A percentile compares a stretch with the other conserved stretches of the same genome.
Conservation (phyloP, 208 protist genomes). For the Dictyostelium gargantuum region DNA sequence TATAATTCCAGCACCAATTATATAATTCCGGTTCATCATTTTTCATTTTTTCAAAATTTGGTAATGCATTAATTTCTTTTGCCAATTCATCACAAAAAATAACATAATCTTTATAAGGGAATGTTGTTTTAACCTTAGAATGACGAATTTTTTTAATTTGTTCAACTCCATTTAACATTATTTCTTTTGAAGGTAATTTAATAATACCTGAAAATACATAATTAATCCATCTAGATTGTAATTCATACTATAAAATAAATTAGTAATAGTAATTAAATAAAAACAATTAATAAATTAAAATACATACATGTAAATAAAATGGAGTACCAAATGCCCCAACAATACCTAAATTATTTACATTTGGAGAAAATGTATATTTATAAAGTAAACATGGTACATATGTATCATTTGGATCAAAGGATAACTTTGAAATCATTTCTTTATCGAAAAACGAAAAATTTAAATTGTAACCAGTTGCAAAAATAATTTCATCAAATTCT, state of each 20-base stretch:
- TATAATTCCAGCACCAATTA: background rate
- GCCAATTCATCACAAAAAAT: background rate
- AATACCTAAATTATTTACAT: background rate
- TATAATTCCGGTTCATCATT: background rate
- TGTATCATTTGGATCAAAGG: background rate
- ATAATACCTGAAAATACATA: background rate
- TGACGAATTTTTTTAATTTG: background rate
- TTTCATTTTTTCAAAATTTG: conserved; percentile 4
- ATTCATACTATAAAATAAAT: background rate
- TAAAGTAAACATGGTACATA: background rate
- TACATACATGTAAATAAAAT: background rate
- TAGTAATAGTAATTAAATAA: background rate
- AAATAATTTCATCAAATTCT: background rate
- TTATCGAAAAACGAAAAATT: background rate
- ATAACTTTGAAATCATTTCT: background rate
- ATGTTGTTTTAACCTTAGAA: background rate
- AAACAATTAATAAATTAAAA: background rate
- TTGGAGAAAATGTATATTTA: background rate
- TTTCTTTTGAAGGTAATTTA: background rate
- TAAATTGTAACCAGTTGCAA: background rate
- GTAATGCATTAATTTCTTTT: background rate
- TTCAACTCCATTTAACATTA: background rate
- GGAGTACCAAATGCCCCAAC: background rate
- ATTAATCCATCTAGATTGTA: background rate
- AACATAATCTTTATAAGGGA: background rate